These are phyloP conservation scores for Phialophora tarda DNA, from an alignment of 2,329 filamentous ascomycete genomes.

Conservation along the genomic window DNA sequence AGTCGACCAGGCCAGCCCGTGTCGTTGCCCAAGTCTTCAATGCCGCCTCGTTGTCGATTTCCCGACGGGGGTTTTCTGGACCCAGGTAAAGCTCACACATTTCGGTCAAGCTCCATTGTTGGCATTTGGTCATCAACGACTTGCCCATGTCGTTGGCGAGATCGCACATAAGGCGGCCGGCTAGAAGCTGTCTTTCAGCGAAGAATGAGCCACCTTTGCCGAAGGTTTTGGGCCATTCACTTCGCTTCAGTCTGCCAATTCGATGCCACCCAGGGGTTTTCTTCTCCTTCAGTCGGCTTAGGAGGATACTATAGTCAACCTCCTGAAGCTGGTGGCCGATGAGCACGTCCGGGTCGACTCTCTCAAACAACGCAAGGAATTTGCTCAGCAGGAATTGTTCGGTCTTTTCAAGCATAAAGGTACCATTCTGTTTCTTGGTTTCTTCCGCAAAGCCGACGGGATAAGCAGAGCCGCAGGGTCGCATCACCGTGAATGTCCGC, in stretches of 20 bases:
- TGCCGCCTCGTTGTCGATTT: conserved; percentile 86
- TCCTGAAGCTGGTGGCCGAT: conserved; percentile 96
- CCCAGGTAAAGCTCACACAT: conserved; percentile 93
- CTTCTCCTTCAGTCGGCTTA: conserved; percentile 84
- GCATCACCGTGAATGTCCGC: conserved; percentile 88
- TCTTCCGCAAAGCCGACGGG: conserved; percentile 79
- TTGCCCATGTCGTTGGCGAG: conserved; percentile 96
- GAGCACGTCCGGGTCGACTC: conserved; percentile 89
- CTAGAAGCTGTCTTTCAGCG: conserved; percentile 85
- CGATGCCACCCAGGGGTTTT: conserved; percentile 95
- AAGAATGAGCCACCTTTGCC: conserved; percentile 89
- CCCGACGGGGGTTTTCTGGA: conserved; percentile 72
- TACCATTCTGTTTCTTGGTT: conserved; percentile 68
- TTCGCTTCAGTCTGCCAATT: conserved; percentile 82
- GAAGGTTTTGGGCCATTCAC: conserved; percentile 85
- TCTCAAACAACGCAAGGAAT: conserved; percentile 86
- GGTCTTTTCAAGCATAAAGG: conserved; percentile 79
- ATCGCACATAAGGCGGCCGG: conserved; percentile 89
- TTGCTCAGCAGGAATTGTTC: conserved; percentile 85
- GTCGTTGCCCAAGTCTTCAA: conserved; percentile 85
- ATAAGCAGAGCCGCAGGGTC: conserved; percentile 76
- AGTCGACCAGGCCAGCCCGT: conserved; percentile 87
- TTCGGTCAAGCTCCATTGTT: conserved; percentile 96
- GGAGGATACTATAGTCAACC: conserved; percentile 88
- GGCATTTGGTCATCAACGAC: conserved; percentile 94